phyloP scores from a whole-genome alignment of 2,329 filamentous ascomycete genomes.

The Stachybotrys chlorohalonatus region DNA sequence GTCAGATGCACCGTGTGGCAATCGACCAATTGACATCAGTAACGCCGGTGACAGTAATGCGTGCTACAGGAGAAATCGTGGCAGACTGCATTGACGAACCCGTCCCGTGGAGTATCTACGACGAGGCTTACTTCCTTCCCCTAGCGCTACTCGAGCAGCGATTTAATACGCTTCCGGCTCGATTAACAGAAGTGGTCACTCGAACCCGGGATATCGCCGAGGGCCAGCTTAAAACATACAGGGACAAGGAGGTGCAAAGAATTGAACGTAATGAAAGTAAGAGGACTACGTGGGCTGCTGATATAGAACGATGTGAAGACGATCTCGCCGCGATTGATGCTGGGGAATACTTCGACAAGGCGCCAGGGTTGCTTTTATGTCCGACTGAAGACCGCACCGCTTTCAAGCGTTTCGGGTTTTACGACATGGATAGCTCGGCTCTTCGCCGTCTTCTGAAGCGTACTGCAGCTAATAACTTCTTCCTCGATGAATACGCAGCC shows the following conservation, averaged over 20 bases:
- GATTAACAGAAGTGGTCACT: background rate
- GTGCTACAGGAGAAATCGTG: background rate
- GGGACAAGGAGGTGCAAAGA: background rate
- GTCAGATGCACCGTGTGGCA: background rate
- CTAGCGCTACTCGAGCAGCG: background rate
- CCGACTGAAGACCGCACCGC: background rate
- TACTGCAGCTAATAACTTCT: background rate
- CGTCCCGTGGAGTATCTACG: background rate
- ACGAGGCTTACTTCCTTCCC: background rate
- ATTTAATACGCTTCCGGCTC: background rate
- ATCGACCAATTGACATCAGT: background rate
- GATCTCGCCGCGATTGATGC: background rate
- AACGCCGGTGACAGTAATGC: background rate
- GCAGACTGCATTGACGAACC: background rate
- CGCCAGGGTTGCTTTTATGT: background rate
- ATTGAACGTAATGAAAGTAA: background rate
- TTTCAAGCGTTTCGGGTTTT: background rate
- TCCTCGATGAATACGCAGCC: background rate
- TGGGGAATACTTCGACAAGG: background rate
- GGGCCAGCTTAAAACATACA: background rate
- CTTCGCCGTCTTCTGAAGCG: background rate
- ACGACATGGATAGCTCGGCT: background rate
- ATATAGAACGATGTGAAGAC: background rate
- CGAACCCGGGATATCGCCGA: background rate
- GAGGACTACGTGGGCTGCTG: background rate